phyloP scores from a whole-genome alignment of 768 basidiomycete species.

The Sporobolomyces phaffii region DNA sequence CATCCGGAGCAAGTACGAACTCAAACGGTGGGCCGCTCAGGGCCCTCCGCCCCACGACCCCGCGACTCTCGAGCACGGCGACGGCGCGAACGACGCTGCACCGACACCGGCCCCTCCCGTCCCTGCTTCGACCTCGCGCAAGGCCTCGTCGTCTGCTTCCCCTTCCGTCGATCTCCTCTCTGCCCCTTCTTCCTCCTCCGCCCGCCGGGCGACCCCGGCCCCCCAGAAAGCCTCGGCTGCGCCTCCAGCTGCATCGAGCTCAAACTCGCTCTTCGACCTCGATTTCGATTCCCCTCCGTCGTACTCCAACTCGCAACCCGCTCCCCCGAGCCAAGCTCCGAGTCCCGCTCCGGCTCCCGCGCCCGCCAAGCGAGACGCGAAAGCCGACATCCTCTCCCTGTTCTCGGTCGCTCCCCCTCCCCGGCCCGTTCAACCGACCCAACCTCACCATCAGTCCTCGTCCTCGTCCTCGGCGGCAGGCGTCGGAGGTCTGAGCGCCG shows the following conservation, averaged over 20 bases:
- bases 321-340: conserved; percentile 33
- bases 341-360: conserved; percentile 44
- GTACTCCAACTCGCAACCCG: background rate
- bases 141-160: conserved; percentile 4
- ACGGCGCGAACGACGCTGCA: background rate
- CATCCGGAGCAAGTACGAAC: conserved; percentile 94
- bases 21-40: conserved; percentile 85
- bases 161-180: conserved; percentile 35
- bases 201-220: conserved; percentile 40
- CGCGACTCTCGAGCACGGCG: conserved; percentile 60
- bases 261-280: conserved; percentile 67
- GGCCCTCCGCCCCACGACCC: conserved; percentile 77
- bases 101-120: conserved; percentile 44
- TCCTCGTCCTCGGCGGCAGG: background rate
- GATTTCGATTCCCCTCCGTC: conserved; percentile 60
- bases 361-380: conserved; percentile 45
- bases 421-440: background rate
- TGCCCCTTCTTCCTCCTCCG: conserved; percentile 7
- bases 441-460: background rate
- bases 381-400: conserved; percentile 77
- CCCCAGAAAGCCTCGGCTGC: conserved; percentile 6
- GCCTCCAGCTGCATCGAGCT: conserved; percentile 20
- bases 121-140: conserved; percentile 38
- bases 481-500: conserved; percentile 4
- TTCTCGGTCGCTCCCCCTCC: conserved; percentile 56